Conservation (phyloP, 768 basidiomycete genomes). For the Thelephora ganbajun region DNA sequence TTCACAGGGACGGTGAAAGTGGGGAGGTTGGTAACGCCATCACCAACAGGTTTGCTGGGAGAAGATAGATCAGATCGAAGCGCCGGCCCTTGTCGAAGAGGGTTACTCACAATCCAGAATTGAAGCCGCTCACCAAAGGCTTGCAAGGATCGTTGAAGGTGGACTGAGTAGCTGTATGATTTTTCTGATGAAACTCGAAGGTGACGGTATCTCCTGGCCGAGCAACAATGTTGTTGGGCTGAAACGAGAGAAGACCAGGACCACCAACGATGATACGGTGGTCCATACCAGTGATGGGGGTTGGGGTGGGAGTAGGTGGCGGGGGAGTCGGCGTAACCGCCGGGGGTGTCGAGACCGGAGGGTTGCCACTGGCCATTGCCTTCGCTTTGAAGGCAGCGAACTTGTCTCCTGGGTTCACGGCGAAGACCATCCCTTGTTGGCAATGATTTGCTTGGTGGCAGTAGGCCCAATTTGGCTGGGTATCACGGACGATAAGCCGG, state of each 20-base stretch:
- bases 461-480: constrained; percentile 42
- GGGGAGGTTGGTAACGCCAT: constrained; percentile 31
- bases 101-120: constrained; percentile 23
- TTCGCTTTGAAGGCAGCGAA: constrained; percentile 41
- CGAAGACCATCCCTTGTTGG: constrained; percentile 50
- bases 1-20: constrained; percentile 39
- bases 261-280: constrained; percentile 19
- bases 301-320: constrained; percentile 20
- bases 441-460: constrained; percentile 46
- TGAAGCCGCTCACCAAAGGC: constrained; percentile 26
- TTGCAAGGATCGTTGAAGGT: constrained; percentile 22
- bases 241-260: constrained; percentile 13
- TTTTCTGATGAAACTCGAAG: constrained; percentile 27
- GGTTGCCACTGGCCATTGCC: constrained; percentile 23
- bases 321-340: constrained; percentile 22
- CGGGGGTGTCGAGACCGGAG: constrained; percentile 15
- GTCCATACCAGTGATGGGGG: constrained; percentile 12
- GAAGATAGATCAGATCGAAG: neutral
- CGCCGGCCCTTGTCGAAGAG: neutral
- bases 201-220: constrained; percentile 24
- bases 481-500: constrained; percentile 25
- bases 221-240: constrained; percentile 21
- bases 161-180: constrained; percentile 25
- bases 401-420: constrained; percentile 43
- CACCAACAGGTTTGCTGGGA: constrained; percentile 32